Evolutionary conservation across 352 stramenopile species (phyloP).

Genomic region (Phytophthora citrophthora): DNA sequence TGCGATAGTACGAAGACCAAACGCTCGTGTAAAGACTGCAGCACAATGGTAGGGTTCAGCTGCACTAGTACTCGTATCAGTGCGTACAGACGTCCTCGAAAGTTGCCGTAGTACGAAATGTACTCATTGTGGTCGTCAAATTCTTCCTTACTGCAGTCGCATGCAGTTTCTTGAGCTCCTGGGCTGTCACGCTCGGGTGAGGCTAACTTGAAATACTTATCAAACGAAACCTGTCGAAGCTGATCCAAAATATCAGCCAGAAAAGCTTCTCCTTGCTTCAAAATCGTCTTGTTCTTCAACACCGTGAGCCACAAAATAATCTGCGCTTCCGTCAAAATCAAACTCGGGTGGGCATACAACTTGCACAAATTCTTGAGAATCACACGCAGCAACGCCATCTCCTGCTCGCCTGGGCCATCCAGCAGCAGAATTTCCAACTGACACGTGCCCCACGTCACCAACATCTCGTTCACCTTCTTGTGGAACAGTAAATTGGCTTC

Average conservation of each 20-base stretch:
- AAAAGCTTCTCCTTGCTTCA: slow-evolving; percentile 52
- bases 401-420: slow-evolving; percentile 45
- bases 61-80: slow-evolving; percentile 74
- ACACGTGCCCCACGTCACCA: slow-evolving; percentile 73
- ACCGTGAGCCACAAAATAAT: slow-evolving; percentile 77
- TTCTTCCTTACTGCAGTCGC: slow-evolving; percentile 57
- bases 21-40: slow-evolving; percentile 69
- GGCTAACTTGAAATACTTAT: slow-evolving; percentile 84
- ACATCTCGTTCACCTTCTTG: slow-evolving; percentile 78
- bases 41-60: slow-evolving; percentile 48
- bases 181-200: slow-evolving; percentile 64
- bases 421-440: slow-evolving; percentile 66
- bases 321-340: slow-evolving; percentile 74
- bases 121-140: slow-evolving; percentile 84
- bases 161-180: slow-evolving; percentile 36
- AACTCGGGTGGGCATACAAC: slow-evolving; percentile 72
- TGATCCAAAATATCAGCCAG: slow-evolving; percentile 47
- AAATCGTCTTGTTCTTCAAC: slow-evolving; percentile 71
- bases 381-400: slow-evolving; percentile 53
- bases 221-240: slow-evolving; percentile 67
- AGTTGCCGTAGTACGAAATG: slow-evolving; percentile 78
- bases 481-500: slow-evolving; percentile 67
- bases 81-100: slow-evolving; percentile 78
- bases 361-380: slow-evolving; percentile 58
- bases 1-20: slow-evolving; percentile 59